Evolutionary conservation across 192 early-diverging fungal genomes (phyloP).

Genomic region (Phycomyces nitens): DNA sequence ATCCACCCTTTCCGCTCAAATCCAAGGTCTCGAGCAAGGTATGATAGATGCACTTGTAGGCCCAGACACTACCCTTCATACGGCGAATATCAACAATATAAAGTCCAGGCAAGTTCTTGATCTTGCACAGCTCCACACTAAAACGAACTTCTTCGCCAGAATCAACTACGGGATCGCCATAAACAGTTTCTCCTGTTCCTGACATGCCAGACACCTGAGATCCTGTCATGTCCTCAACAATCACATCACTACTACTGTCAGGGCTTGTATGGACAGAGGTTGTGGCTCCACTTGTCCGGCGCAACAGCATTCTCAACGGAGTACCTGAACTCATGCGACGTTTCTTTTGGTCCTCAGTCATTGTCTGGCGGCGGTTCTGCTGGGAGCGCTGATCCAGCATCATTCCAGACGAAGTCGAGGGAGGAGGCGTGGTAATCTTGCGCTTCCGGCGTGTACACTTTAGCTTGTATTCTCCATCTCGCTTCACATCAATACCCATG

Average conservation of each 20-base stretch:
- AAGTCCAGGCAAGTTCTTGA: slow-evolving; percentile 82
- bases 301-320: slow-evolving; percentile 16
- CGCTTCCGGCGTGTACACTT: slow-evolving; percentile 50
- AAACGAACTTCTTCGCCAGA: slow-evolving; percentile 82
- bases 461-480: slow-evolving; percentile 56
- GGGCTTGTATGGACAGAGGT: background rate
- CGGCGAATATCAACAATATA: slow-evolving; percentile 74
- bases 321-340: slow-evolving; percentile 17
- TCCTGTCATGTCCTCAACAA: too few species aligned
- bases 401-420: background rate
- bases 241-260: background rate
- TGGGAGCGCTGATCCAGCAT: background rate
- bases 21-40: slow-evolving; percentile 47
- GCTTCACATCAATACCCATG: slow-evolving; percentile 53
- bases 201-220: background rate
- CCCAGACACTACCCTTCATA: slow-evolving; percentile 72
- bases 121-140: slow-evolving; percentile 83
- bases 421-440: slow-evolving; percentile 16
- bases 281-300: slow-evolving; percentile 17
- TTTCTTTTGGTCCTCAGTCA: slow-evolving; percentile 11
- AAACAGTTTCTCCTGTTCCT: slow-evolving; percentile 28
- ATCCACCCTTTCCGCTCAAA: slow-evolving; percentile 40
- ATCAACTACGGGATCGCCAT: slow-evolving; percentile 53
- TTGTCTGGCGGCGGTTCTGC: background rate
- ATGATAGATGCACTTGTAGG: slow-evolving; percentile 76